Base-by-base conservation (phyloP, 768 basidiomycete species). In the Steccherinum ochraceum region DNA sequence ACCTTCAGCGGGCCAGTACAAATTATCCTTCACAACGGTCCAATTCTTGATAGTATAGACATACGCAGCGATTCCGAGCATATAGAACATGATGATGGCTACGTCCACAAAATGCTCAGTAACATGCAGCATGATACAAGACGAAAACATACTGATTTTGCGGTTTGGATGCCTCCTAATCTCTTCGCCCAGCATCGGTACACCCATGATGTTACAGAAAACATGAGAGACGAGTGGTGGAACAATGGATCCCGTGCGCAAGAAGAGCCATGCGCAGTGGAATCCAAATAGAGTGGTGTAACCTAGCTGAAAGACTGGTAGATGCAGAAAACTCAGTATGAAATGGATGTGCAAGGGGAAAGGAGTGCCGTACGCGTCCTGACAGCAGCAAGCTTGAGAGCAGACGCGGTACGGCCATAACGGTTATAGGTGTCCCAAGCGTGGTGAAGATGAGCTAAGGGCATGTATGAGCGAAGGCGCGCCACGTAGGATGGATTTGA, bases 211-310 rank as follows among this genome's bases (percentile, higher is more conserved):
- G 62, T 99, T 99, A 73, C 96, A 98, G 63, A 93, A 95, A 1
- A 87, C 69, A 62, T 99, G 96, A 0, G 92, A 82, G 7, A 77
- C 67, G 49, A 93, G 75, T 2, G 93, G 74, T 1, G 93, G 86
- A 24, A 86, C 66, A 52, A 97, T 68, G 3, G 92, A 93, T 13
- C 86, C 82, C 3, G 93, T 93, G 45, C 88, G 81, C 5, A 95
- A 73, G 69, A 93, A 92, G 40, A 96, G 76, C 67, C 81, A 96
- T 3, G 90, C 78, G 20, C 83, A 84, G 67, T 87, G 88, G 66
- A 85, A 89, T 3, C 96, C 96, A 58, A 98, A 98, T 12, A 97
- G 60, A 3, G 90, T 93, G 5, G 96, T 99, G 67, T 97, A 99
- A 3, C 74, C 62, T 20, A 94, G 74, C 68, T 98, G 95, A 67